Evolutionary conservation across 2,329 filamentous ascomycete genomes (phyloP).

Genomic region (Penicillium glabrum): DNA sequence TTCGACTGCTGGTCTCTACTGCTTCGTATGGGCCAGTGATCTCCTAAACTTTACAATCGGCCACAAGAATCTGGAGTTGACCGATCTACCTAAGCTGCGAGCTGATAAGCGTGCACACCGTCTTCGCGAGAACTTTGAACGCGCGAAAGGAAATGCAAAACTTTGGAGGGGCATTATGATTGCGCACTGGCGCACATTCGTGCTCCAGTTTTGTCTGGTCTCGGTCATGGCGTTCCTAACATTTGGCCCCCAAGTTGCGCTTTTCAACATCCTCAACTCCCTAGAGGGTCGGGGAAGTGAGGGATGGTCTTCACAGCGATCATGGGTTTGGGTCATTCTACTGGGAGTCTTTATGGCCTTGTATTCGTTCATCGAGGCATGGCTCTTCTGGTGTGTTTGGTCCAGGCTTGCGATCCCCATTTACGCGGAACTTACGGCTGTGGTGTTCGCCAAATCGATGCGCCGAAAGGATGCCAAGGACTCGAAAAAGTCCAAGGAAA

Average conservation of each 20-base stretch:
- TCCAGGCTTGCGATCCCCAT: conserved; percentile 65
- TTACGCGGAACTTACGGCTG: conserved; percentile 66
- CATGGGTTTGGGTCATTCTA: conserved; percentile 68
- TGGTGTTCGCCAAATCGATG: conserved; percentile 76
- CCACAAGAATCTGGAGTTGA: conserved; percentile 61
- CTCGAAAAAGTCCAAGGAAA: conserved; percentile 36
- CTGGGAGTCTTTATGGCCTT: conserved; percentile 62
- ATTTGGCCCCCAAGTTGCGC: conserved; percentile 69
- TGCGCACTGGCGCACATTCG: conserved; percentile 58
- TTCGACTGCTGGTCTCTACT: conserved; percentile 62
- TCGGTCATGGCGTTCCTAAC: conserved; percentile 57
- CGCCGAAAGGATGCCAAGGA: conserved; percentile 67
- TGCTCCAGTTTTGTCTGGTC: conserved; percentile 61
- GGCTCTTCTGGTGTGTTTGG: conserved; percentile 67
- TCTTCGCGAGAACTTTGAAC: conserved; percentile 51
- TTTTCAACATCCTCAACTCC: conserved; percentile 63
- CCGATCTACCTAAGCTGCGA: conserved; percentile 63
- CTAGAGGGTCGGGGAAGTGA: conserved; percentile 58
- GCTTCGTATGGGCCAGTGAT: conserved; percentile 63
- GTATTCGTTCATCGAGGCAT: conserved; percentile 60
- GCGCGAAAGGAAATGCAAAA: conserved; percentile 32
- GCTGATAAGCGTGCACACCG: conserved; percentile 54
- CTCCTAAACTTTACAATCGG: conserved; percentile 57
- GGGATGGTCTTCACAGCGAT: conserved; percentile 49
- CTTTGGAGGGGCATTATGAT: conserved; percentile 63